A percentile compares a stretch with the other conserved stretches of the same genome.
phyloP scores from a whole-genome alignment of 441 rosid genomes.

The Metrosideros polymorpha region DNA sequence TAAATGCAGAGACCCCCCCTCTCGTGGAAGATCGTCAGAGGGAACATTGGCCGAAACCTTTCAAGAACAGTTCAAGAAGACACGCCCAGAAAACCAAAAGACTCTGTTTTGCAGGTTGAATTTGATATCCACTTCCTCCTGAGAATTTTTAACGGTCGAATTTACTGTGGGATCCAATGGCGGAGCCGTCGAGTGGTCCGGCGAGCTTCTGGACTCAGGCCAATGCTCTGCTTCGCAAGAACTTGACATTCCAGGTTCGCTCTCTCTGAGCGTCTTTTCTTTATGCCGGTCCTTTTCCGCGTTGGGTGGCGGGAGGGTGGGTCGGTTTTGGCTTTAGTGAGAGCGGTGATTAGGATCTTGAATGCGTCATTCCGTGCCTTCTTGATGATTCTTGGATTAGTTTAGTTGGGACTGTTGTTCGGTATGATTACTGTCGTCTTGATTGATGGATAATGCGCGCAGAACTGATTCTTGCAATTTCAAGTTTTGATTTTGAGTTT shows the following conservation, averaged over 20 bases:
- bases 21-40: not conserved
- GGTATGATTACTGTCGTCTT: not conserved
- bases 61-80: not conserved
- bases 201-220: constrained; percentile 4
- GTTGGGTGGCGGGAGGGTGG: not conserved
- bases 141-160: not conserved
- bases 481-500: not conserved
- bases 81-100: not conserved
- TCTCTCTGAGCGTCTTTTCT: not conserved
- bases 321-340: not conserved
- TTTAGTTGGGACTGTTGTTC: not conserved
- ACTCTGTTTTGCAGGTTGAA: not conserved
- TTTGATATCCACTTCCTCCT: not conserved
- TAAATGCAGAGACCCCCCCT: not conserved
- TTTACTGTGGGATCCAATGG: constrained; percentile 23
- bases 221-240: constrained; percentile 5
- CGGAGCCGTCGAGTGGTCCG: constrained; percentile 18
- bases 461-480: not conserved
- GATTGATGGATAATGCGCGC: not conserved
- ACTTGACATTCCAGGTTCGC: not conserved
- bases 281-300: not conserved
- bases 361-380: not conserved
- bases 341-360: not conserved
- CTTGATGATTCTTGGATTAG: not conserved
- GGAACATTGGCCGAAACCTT: not conserved